Percentiles rank a stretch among this genome's conserved stretches.
These are phyloP conservation scores for Diaporthe ilicicola DNA, from an alignment of 2,329 filamentous ascomycete species.

Conservation along the genomic window DNA sequence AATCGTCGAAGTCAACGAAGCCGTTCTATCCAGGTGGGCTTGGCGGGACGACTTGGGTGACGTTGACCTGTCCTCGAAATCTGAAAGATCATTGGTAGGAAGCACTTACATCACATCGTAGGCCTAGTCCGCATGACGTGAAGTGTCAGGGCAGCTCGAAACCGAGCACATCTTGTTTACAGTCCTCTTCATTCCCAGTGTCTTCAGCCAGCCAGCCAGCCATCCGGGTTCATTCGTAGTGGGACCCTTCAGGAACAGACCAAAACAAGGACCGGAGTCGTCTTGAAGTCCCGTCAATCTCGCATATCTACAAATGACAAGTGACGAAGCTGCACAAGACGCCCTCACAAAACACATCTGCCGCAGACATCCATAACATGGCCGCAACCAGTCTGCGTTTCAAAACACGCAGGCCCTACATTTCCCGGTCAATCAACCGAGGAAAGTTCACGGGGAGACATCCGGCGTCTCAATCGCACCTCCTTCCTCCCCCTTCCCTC, in stretches of 20 bases:
- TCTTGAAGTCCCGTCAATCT: not conserved
- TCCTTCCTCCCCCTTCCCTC: not conserved
- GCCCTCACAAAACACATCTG: not conserved
- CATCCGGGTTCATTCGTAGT: not conserved
- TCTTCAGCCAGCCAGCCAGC: no score
- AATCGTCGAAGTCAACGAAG: not conserved
- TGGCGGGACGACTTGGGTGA: not conserved
- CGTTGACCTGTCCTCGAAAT: not conserved
- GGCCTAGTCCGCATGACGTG: not conserved
- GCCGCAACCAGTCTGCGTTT: conserved; percentile 7
- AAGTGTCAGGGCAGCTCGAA: not conserved
- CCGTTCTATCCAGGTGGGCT: not conserved
- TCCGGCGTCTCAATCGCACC: conserved; percentile 2
- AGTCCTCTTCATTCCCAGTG: no score
- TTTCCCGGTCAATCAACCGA: conserved; percentile 4
- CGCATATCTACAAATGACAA: not conserved
- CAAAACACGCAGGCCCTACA: conserved; percentile 1
- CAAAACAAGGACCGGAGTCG: conserved; percentile 2
- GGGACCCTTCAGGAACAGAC: conserved; percentile 5
- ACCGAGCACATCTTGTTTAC: not conserved
- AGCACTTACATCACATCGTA: not conserved
- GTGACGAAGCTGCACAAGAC: not conserved
- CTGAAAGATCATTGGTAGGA: not conserved
- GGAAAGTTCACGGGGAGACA: conserved; percentile 1
- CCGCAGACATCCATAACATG: conserved; percentile 10